These are phyloP conservation scores for Simplicillium aogashimaense DNA, from an alignment of 2,329 filamentous ascomycete species.

Conservation along the genomic window DNA sequence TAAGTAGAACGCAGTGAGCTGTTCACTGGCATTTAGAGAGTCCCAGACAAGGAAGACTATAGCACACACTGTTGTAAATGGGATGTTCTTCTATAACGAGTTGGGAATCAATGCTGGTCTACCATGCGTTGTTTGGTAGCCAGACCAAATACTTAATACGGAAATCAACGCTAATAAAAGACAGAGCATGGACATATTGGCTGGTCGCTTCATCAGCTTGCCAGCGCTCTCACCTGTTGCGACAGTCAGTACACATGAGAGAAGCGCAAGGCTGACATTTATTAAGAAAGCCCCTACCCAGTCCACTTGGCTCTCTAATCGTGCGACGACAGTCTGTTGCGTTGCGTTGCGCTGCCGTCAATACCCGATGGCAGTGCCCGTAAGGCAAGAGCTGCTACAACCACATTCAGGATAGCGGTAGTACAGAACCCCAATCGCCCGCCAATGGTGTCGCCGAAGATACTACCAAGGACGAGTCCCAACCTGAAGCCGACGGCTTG, in stretches of 20 bases:
- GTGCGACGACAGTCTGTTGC: no score
- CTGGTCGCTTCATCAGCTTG: constrained; percentile 25
- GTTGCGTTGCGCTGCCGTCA: no score
- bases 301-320: no score
- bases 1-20: constrained; percentile 6
- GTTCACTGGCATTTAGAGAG: constrained; percentile 34
- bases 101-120: constrained; percentile 51
- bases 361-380: constrained; percentile 25
- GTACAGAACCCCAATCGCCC: constrained; percentile 37
- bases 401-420: constrained; percentile 23
- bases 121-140: constrained; percentile 31
- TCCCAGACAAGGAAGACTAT: constrained; percentile 36
- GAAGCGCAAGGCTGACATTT: constrained; percentile 33
- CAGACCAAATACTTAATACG: constrained; percentile 45
- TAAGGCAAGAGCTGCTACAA: constrained; percentile 22
- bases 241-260: constrained; percentile 40
- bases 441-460: constrained; percentile 35
- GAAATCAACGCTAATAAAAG: constrained; percentile 32
- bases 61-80: constrained; percentile 45
- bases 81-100: constrained; percentile 43
- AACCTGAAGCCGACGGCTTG: constrained; percentile 36
- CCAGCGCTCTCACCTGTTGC: constrained; percentile 22
- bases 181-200: constrained; percentile 33
- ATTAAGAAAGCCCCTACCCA: constrained; percentile 35
- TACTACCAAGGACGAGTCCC: constrained; percentile 37